Conservation (phyloP, 2,329 filamentous ascomycete genomes). For the Fusarium begoniae region DNA sequence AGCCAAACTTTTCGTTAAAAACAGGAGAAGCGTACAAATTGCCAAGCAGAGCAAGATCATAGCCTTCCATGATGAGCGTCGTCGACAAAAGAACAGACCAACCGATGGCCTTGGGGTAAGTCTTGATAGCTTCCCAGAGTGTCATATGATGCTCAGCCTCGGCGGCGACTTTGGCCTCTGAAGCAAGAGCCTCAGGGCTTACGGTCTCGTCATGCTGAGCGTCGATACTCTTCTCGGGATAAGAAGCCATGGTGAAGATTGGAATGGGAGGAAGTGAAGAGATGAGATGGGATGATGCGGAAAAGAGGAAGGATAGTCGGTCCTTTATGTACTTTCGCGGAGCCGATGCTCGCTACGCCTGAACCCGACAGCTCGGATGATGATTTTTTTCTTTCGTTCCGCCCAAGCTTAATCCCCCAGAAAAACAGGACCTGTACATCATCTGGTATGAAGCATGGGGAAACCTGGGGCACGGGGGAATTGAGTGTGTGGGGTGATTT, state of each 20-base stretch:
- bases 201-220: slow-evolving; percentile 41
- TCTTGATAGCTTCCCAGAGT: slow-evolving; percentile 51
- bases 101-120: slow-evolving; percentile 58
- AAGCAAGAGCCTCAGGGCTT: slow-evolving; percentile 40
- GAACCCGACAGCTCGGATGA: neutral
- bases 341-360: neutral
- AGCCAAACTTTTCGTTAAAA: slow-evolving; percentile 59
- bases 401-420: slow-evolving; percentile 1
- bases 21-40: slow-evolving; percentile 59
- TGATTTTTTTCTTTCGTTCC: neutral
- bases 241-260: slow-evolving; percentile 36
- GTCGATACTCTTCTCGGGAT: slow-evolving; percentile 32
- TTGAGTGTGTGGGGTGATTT: slow-evolving; percentile 24
- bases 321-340: slow-evolving; percentile 20
- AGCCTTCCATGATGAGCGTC: slow-evolving; percentile 61
- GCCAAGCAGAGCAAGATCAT: slow-evolving; percentile 60
- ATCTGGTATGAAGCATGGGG: slow-evolving; percentile 13
- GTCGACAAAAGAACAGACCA: slow-evolving; percentile 58
- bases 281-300: neutral
- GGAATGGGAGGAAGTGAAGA: no score
- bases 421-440: slow-evolving; percentile 1
- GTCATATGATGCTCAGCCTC: slow-evolving; percentile 54
- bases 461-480: slow-evolving; percentile 22
- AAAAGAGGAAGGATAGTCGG: neutral
- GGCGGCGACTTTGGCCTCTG: slow-evolving; percentile 53